phyloP scores from a whole-genome alignment of 148 eudicot species.

The Arctostaphylos glauca region DNA sequence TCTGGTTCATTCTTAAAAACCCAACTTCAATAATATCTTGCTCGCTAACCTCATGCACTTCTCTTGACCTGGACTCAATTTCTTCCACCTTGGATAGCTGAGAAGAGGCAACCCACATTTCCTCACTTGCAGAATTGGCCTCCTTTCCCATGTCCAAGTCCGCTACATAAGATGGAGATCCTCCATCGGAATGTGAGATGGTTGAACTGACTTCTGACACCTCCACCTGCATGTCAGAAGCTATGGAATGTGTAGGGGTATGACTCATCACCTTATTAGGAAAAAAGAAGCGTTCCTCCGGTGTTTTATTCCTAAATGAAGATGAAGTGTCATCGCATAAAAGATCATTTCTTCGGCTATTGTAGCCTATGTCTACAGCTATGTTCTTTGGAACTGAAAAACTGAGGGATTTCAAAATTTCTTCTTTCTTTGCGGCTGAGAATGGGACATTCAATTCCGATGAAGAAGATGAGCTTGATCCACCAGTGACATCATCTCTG shows the following conservation, averaged over 20 bases:
- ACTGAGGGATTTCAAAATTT: conserved; percentile 48
- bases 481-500: conserved; percentile 25
- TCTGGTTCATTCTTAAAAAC: conserved; percentile 16
- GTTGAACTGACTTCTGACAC: conserved; percentile 65
- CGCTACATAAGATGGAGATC: conserved; percentile 36
- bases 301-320: conserved; percentile 23
- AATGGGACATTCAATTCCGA: conserved; percentile 41
- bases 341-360: conserved; percentile 7
- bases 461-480: conserved; percentile 52
- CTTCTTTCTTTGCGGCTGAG: conserved; percentile 42
- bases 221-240: conserved; percentile 91
- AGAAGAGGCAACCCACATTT: conserved; percentile 42
- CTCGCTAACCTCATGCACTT: conserved; percentile 28
- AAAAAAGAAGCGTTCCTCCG: conserved; percentile 41
- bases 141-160: conserved; percentile 54
- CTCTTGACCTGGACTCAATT: conserved; percentile 33
- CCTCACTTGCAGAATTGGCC: conserved; percentile 40
- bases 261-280: conserved; percentile 27
- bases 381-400: conserved; percentile 38
- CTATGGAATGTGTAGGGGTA: conserved; percentile 52
- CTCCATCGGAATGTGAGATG: conserved; percentile 49
- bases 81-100: conserved; percentile 34
- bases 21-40: conserved; percentile 30
- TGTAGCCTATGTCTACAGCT: conserved; percentile 10
- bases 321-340: conserved; percentile 25